Base-by-base conservation (phyloP, 257 asterid species). In the Fraxinus pennsylvanica region DNA sequence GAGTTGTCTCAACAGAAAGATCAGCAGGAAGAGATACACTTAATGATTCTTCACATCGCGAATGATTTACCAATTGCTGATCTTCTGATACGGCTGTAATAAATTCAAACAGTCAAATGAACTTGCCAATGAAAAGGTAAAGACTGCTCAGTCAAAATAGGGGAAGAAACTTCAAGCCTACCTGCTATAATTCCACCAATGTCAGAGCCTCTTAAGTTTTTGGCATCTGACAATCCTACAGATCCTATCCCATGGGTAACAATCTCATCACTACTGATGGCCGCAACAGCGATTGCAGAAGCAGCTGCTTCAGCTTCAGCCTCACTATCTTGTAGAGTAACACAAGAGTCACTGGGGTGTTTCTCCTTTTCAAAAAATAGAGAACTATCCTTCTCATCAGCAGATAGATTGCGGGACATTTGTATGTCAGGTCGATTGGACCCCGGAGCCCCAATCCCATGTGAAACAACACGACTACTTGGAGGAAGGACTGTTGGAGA, bases 271-370 rank as follows among this genome's bases (percentile, higher is more conserved):
- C 83, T 86, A 81, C 91, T 88, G 76, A 93, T 93, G 83, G 96
- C 97, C 27, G 99, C 97, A 79, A 89, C 98, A 86, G 97, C 97
- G 76, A 89, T 92, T 79, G 97, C 97, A 67, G 98, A 89, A 76
- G 99, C 97, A 83, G 94, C 98, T 38, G 99, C 97, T 86, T 92
- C 98, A 68, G 97, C 98, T 89, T 90, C 97, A 79, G 97, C 90
- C 81, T 91, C 96, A 72, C 82, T 84, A 84, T 92, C 96, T 83
- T 88, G 92, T 63, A 91, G 72, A 79, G 84, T 88, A 79, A 80
- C 84, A 78, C 88, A 84, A 47, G 92, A 81, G 80, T 89, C 91
- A 76, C 73, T 81, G 72, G 83, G 82, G 73, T 78, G 88, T 83
- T 88, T 89, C 78, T 93, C 97, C 74, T 89, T 90, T 52, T 87